These are phyloP conservation scores for Leccinum solheimii DNA, from an alignment of 1,284 basidiomycete species.

Conservation along the genomic window DNA sequence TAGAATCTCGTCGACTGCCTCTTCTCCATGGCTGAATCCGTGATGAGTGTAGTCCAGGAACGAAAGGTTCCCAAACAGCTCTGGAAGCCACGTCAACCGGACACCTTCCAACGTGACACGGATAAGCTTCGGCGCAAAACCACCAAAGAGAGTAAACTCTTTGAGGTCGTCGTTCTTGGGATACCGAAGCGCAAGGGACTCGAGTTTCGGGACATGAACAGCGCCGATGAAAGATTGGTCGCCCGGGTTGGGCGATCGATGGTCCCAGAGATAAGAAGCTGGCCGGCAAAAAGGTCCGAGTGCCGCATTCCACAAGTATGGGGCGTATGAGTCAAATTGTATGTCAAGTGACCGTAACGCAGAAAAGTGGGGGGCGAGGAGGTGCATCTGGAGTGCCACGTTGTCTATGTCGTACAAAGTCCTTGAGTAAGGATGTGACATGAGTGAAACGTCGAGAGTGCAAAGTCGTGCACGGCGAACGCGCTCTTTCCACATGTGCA, in stretches of 20 bases:
- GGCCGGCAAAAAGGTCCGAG: slow-evolving; percentile 48
- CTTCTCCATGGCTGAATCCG: slow-evolving; percentile 48
- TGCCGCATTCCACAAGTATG: slow-evolving; percentile 64
- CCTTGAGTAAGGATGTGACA: slow-evolving; percentile 30
- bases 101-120: slow-evolving; percentile 61
- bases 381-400: slow-evolving; percentile 60
- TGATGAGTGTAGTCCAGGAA: slow-evolving; percentile 65
- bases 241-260: slow-evolving; percentile 15
- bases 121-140: slow-evolving; percentile 56
- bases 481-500: slow-evolving; percentile 59
- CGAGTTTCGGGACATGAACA: slow-evolving; percentile 43
- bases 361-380: slow-evolving; percentile 49
- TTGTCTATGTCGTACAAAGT: slow-evolving; percentile 42
- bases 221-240: slow-evolving; percentile 6
- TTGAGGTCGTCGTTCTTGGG: slow-evolving; percentile 65
- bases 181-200: slow-evolving; percentile 58
- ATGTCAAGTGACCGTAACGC: slow-evolving; percentile 63
- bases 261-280: slow-evolving; percentile 27
- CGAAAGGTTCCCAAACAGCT: slow-evolving; percentile 58
- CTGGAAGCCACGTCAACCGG: slow-evolving; percentile 58
- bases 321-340: slow-evolving; percentile 53
- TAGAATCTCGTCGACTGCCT: slow-evolving; percentile 49
- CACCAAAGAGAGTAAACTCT: slow-evolving; percentile 63
- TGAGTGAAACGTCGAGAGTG: slow-evolving; percentile 56
- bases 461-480: slow-evolving; percentile 57